Percentiles rank a stretch among this genome's conserved stretches.
phyloP scores from a whole-genome alignment of 139 green algal genomes.

The Medakamo hakoo region DNA sequence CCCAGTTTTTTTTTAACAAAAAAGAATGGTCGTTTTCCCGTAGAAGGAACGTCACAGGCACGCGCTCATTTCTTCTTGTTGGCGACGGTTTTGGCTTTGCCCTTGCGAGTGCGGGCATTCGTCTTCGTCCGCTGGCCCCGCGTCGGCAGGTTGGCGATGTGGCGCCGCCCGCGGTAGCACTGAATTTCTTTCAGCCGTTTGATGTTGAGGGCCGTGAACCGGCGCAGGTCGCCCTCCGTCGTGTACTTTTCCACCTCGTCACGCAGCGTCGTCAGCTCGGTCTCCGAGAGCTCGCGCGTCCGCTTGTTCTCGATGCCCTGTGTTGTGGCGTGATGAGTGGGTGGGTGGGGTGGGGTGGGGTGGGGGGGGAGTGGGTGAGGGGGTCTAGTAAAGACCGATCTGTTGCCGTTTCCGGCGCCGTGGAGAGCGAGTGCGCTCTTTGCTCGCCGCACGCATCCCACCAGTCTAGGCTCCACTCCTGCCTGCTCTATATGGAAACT shows the following conservation, averaged over 20 bases:
- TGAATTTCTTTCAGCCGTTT: constrained; percentile 96
- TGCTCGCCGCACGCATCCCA: too few species aligned
- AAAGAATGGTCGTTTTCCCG: too few species aligned
- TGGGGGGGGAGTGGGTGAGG: too few species aligned
- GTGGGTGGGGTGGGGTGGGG: too few species aligned
- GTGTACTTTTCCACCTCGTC: constrained; percentile 82
- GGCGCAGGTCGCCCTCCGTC: constrained; percentile 77
- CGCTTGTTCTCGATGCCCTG: constrained; percentile 93
- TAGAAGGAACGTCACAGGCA: not conserved
- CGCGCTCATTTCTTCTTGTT: constrained; percentile 7
- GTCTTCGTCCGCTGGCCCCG: constrained; percentile 92
- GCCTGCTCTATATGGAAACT: too few species aligned
- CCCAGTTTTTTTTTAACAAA: too few species aligned
- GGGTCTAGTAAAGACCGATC: too few species aligned
- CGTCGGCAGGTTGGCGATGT: constrained; percentile 77
- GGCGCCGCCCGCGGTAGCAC: constrained; percentile 86
- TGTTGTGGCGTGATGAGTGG: too few species aligned
- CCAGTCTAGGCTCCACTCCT: too few species aligned
- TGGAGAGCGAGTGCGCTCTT: too few species aligned
- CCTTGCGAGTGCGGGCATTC: constrained; percentile 87
- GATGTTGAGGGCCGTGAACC: constrained; percentile 81
- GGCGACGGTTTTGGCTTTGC: constrained; percentile 21
- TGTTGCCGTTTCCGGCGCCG: too few species aligned
- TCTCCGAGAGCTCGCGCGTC: constrained; percentile 81
- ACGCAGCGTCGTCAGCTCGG: constrained; percentile 88